Evolutionary conservation across 2,329 filamentous ascomycete species (phyloP), one percentile per base, ranked within the genome.

Genomic region (Fusarium sp.): DNA sequence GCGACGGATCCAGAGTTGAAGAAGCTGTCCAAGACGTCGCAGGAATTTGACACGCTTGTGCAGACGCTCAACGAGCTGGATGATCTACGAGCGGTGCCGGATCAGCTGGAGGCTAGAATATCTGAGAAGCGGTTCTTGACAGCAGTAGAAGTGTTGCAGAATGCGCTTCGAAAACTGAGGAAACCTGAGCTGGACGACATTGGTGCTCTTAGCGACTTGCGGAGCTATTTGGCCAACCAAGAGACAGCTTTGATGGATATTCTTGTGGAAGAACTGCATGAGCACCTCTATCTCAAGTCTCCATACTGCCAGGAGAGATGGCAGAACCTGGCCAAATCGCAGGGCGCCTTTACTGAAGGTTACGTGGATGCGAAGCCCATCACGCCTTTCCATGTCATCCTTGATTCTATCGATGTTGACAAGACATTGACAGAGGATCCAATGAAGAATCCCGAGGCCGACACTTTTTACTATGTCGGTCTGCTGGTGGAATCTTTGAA

Each of bases 291-390:
- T 80, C 90, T 99, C 42, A 98, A 98, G 81, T 98, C 96, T 5
- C 96, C 96, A 0, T 99, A 99, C 80, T 98, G 96, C 80, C 95
- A 98, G 80, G 94, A 98, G 80, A 89, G 96, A 75, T 99, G 96
- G 96, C 97, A 97, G 82, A 90, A 89, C 67, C 90, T 97, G 68
- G 88, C 92, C 40, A 92, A 92, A 76, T 89, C 88, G 40, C 92
- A 93, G 72, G 87, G 89, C 56, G 84, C 85, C 4, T 85, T 84
- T 69, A 85, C 84, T 49, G 87, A 89, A 59, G 84, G 81, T 40
- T 87, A 86, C 66, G 80, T 83, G n/a, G 84, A 88, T 16, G 80
- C 84, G 16, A 83, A 81, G 12, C 77, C 83, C 11, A 82, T 88
- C 35, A 80, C 83, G 3, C 88, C 90, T 1, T 92, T 93, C 62